phyloP scores from a whole-genome alignment of 139 green algal species.

The Eudorina sp. region DNA sequence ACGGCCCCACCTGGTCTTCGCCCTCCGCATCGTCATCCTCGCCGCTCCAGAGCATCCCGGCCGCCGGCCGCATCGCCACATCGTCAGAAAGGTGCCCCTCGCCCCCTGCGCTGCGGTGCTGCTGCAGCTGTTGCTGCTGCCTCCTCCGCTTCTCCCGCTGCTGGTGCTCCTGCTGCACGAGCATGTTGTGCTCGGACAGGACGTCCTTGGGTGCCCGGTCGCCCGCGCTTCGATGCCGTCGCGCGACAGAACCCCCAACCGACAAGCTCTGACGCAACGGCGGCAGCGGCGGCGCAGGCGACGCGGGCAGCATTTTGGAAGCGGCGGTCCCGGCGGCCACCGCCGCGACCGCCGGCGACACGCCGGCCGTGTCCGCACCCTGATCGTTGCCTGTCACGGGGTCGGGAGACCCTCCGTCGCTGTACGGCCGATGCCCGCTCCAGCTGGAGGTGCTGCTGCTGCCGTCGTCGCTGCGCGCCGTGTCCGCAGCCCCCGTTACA shows the following conservation, averaged over 20 bases:
- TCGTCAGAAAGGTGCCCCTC: no score
- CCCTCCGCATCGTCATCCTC: not conserved
- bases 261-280: not conserved
- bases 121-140: constrained; percentile 23
- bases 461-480: not conserved
- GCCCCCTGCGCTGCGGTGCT: not conserved
- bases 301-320: not conserved
- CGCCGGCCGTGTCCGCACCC: not conserved
- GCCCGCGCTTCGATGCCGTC: not conserved
- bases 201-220: not conserved
- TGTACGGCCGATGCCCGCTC: not conserved
- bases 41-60: constrained; percentile 5
- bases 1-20: constrained; percentile 37
- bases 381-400: no score
- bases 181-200: constrained; percentile 34
- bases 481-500: not conserved
- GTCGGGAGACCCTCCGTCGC: no score
- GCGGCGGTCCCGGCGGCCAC: not conserved
- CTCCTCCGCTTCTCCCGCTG: constrained; percentile 38
- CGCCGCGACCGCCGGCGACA: not conserved
- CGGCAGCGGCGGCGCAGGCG: not conserved
- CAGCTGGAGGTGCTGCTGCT: not conserved
- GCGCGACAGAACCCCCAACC: not conserved
- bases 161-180: constrained; percentile 29
- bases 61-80: not conserved